Evolutionary conservation across 2,329 filamentous ascomycete genomes (phyloP).

Genomic region (Alternaria alternata): DNA sequence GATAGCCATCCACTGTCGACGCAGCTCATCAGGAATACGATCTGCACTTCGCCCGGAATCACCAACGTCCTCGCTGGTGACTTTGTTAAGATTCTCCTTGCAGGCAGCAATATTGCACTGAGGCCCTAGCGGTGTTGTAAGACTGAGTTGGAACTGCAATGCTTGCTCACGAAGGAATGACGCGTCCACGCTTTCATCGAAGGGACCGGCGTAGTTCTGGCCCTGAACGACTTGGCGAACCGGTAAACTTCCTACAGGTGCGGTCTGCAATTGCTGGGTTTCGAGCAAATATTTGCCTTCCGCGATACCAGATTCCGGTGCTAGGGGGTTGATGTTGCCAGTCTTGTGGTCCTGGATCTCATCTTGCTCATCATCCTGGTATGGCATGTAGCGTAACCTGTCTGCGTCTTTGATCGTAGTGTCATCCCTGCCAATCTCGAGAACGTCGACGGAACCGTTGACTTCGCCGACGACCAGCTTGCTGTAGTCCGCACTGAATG

Average conservation of each 20-base stretch:
- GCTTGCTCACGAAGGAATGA: slow-evolving; percentile 40
- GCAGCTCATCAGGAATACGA: slow-evolving; percentile 53
- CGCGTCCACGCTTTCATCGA: slow-evolving; percentile 36
- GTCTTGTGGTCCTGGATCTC: neutral
- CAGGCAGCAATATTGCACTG: slow-evolving; percentile 40
- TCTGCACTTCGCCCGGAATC: slow-evolving; percentile 52
- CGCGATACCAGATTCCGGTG: slow-evolving; percentile 35
- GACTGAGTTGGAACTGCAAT: slow-evolving; percentile 41
- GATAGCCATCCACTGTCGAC: slow-evolving; percentile 34
- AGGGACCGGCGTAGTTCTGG: slow-evolving; percentile 53
- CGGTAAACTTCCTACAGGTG: slow-evolving; percentile 54
- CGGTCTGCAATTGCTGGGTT: slow-evolving; percentile 44
- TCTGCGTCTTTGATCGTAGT: slow-evolving; percentile 38
- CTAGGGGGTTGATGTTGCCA: neutral
- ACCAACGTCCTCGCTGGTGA: slow-evolving; percentile 49
- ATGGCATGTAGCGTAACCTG: slow-evolving; percentile 40
- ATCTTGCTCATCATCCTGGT: slow-evolving; percentile 18
- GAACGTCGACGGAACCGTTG: slow-evolving; percentile 62
- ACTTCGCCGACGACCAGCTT: slow-evolving; percentile 67
- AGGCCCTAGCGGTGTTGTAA: slow-evolving; percentile 24
- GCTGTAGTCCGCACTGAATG: slow-evolving; percentile 64
- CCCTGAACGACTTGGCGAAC: slow-evolving; percentile 58
- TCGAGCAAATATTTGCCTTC: slow-evolving; percentile 40
- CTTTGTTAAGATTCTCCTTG: slow-evolving; percentile 40
- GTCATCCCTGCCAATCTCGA: slow-evolving; percentile 54